Conservation (phyloP, 805 yeast species). For the Candida caryicola region DNA sequence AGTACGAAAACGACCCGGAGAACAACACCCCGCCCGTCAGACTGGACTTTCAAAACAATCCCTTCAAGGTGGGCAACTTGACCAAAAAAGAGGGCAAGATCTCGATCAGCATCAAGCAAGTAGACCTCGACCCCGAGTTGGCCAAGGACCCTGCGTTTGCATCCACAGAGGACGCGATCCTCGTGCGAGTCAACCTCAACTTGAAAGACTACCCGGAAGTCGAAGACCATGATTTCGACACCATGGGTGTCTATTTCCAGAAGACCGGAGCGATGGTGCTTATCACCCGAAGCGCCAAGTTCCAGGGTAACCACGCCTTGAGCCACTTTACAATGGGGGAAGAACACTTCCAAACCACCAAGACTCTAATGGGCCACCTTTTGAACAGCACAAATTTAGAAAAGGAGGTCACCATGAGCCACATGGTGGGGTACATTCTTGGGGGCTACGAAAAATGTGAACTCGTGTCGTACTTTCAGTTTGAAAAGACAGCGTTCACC, state of each 20-base stretch:
- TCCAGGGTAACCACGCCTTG: slow-evolving; percentile 57
- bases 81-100: slow-evolving; percentile 27
- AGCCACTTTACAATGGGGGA: slow-evolving; percentile 52
- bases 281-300: slow-evolving; percentile 60
- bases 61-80: slow-evolving; percentile 25
- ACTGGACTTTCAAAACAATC: slow-evolving; percentile 6
- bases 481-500: slow-evolving; percentile 57
- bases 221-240: slow-evolving; percentile 47
- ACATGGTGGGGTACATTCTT: slow-evolving; percentile 34
- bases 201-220: slow-evolving; percentile 46
- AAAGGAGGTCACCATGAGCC: slow-evolving; percentile 36
- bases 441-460: slow-evolving; percentile 57
- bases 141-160: slow-evolving; percentile 9
- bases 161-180: slow-evolving; percentile 30
- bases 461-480: slow-evolving; percentile 62
- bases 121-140: slow-evolving; percentile 23
- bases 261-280: slow-evolving; percentile 61
- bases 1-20: slow-evolving; percentile 27
- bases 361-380: slow-evolving; percentile 42
- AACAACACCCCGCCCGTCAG: slow-evolving; percentile 17
- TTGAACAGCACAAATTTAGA: slow-evolving; percentile 43
- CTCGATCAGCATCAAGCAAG: slow-evolving; percentile 19
- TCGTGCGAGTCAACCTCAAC: slow-evolving; percentile 27
- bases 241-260: slow-evolving; percentile 66
- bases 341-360: slow-evolving; percentile 43